Conservation (phyloP, 441 rosid genomes). For the Aleurites moluccanus region DNA sequence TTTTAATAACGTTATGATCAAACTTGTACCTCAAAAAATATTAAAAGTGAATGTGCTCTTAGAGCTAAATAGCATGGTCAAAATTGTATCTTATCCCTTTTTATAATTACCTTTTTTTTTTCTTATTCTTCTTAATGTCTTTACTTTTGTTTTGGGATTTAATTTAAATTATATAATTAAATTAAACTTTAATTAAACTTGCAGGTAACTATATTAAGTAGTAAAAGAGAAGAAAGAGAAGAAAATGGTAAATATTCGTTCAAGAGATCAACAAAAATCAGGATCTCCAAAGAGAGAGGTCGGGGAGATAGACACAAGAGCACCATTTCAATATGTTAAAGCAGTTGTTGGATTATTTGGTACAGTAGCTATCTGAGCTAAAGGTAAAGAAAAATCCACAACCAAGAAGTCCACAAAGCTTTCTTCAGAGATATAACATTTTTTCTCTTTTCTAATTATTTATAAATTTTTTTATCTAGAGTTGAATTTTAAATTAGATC, state of each 20-base stretch:
- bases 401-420: slow-evolving; percentile 42
- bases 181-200: background rate
- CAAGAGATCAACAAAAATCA: slow-evolving; percentile 20
- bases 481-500: no score
- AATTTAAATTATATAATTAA: no score
- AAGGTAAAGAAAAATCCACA: slow-evolving; percentile 43
- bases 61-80: no score
- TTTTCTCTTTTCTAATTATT: no score
- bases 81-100: no score
- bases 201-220: background rate
- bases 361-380: slow-evolving; percentile 53
- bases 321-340: slow-evolving; percentile 87
- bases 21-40: no score
- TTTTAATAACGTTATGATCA: no score
- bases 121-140: background rate
- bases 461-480: no score
- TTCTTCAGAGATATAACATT: slow-evolving; percentile 65
- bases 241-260: slow-evolving; percentile 36
- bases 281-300: slow-evolving; percentile 60
- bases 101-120: accelerated
- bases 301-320: slow-evolving; percentile 92
- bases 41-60: no score
- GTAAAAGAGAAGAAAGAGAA: background rate
- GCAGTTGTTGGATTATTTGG: slow-evolving; percentile 89
- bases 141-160: background rate